Conservation (phyloP, 495 filamentous ascomycete genomes). For the Talaromyces liani region DNA sequence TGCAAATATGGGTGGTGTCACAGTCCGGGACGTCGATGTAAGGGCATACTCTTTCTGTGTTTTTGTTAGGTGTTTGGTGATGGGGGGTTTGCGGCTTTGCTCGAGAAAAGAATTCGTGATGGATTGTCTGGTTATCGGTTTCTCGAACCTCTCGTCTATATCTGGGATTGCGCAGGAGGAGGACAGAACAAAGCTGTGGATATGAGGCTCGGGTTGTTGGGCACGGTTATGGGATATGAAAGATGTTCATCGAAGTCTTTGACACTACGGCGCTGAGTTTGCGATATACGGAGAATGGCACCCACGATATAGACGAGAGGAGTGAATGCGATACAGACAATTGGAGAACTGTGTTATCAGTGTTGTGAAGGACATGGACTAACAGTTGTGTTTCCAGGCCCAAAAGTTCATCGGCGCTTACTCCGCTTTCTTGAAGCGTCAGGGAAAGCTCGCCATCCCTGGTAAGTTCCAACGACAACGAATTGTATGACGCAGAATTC, state of each 20-base stretch:
- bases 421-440: conserved; percentile 95
- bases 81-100: no score
- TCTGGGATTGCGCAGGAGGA: neutral
- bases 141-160: neutral
- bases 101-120: neutral
- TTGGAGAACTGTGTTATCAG: no score
- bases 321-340: neutral
- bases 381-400: conserved; percentile 46
- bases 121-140: neutral
- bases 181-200: neutral
- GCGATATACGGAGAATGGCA: neutral
- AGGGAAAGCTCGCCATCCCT: conserved; percentile 96
- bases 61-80: neutral
- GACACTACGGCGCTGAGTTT: neutral
- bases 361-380: no score
- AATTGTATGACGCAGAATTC: neutral
- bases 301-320: neutral
- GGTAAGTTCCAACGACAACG: conserved; percentile 40
- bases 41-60: conserved; percentile 23
- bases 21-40: conserved; percentile 88
- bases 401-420: conserved; percentile 95
- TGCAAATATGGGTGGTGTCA: conserved; percentile 77
- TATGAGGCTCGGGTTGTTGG: neutral
- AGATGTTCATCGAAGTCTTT: neutral
- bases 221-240: neutral